Evolutionary conservation across 2,329 filamentous ascomycete species (phyloP).

Genomic region (Sordariomycetes sp.): DNA sequence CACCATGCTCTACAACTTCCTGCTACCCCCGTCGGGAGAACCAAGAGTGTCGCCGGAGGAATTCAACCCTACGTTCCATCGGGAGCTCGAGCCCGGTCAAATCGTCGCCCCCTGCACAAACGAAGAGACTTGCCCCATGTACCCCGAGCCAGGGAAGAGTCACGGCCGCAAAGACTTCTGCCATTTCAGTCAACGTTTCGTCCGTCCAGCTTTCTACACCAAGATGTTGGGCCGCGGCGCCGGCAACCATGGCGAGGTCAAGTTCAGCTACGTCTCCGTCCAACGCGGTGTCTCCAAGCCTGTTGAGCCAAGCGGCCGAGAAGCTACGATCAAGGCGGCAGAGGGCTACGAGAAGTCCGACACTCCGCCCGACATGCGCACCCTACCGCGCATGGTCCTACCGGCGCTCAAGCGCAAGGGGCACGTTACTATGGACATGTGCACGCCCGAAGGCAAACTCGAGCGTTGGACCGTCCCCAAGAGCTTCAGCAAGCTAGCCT

Average conservation of each 20-base stretch:
- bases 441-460: slow-evolving; percentile 74
- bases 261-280: slow-evolving; percentile 83
- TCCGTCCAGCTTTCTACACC: slow-evolving; percentile 75
- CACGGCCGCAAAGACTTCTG: slow-evolving; percentile 81
- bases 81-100: slow-evolving; percentile 49
- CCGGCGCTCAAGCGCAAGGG: slow-evolving; percentile 79
- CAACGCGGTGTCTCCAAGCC: slow-evolving; percentile 55
- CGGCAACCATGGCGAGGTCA: slow-evolving; percentile 80
- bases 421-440: slow-evolving; percentile 84
- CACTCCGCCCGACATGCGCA: slow-evolving; percentile 44
- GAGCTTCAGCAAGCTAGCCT: slow-evolving; percentile 72
- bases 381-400: slow-evolving; percentile 69
- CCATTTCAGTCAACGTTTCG: slow-evolving; percentile 82
- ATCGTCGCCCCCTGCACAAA: slow-evolving; percentile 78
- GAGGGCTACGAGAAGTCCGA: slow-evolving; percentile 54
- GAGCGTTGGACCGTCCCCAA: slow-evolving; percentile 92
- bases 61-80: slow-evolving; percentile 26
- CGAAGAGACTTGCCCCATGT: slow-evolving; percentile 84
- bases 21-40: slow-evolving; percentile 40
- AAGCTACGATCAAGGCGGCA: slow-evolving; percentile 59
- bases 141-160: slow-evolving; percentile 58
- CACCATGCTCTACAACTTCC: slow-evolving; percentile 66
- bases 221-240: slow-evolving; percentile 58
- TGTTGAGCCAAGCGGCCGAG: slow-evolving; percentile 10
- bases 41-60: slow-evolving; percentile 21